These are phyloP conservation scores for Xylariaceae sp. DNA, from an alignment of 2,329 filamentous ascomycete species.

Conservation along the genomic window DNA sequence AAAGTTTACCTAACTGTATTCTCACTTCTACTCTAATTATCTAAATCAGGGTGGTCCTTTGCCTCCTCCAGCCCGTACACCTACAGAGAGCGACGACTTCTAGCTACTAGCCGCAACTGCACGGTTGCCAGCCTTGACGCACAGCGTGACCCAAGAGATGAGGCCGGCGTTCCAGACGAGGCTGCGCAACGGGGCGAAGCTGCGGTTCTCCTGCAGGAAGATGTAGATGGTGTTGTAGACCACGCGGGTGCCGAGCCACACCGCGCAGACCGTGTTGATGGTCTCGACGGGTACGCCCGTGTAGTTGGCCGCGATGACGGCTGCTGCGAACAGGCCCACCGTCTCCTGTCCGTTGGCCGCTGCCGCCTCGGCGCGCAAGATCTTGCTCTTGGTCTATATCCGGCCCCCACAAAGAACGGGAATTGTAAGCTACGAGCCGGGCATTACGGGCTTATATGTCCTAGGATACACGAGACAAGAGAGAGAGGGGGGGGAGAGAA, in stretches of 20 bases:
- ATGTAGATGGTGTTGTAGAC: conserved; percentile 53
- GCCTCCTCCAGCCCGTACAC: no score
- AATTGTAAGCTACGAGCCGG: conserved; percentile 1
- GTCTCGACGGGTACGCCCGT: conserved; percentile 45
- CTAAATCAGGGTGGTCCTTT: no score
- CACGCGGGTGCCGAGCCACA: conserved; percentile 48
- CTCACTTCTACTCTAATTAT: no score
- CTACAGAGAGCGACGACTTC: no score
- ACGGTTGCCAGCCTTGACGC: conserved; percentile 49
- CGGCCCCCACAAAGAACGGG: neutral
- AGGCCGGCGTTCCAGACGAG: conserved; percentile 47
- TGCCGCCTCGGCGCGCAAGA: conserved; percentile 30
- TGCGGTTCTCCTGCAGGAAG: conserved; percentile 48
- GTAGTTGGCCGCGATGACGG: conserved; percentile 53
- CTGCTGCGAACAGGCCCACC: conserved; percentile 31
- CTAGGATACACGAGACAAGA: neutral
- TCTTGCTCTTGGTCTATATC: conserved; percentile 32
- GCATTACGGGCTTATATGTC: neutral
- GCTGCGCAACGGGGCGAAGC: conserved; percentile 46
- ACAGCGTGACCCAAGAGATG: conserved; percentile 45
- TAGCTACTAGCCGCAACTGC: no score
- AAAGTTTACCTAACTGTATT: no score
- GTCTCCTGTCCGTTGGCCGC: conserved; percentile 32
- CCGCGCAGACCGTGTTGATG: conserved; percentile 48
- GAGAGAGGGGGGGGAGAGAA: no score